Base-by-base conservation (phyloP, 306 rosid genomes). In the Astragalus membranaceus region DNA sequence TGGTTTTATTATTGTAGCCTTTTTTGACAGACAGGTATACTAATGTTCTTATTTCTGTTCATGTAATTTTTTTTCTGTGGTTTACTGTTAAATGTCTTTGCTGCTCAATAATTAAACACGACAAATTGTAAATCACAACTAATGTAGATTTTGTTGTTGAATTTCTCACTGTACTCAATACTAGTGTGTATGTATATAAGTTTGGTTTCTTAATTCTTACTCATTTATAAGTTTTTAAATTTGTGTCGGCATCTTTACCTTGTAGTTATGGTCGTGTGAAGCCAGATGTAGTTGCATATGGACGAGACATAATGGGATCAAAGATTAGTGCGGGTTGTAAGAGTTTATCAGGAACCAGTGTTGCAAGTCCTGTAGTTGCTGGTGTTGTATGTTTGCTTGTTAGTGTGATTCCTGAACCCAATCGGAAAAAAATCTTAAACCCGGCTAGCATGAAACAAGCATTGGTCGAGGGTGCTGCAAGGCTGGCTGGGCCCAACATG, bases 381-480 rank as follows among this genome's bases (percentile, higher is more conserved):
- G 97, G 99, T 79, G 79, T 91, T 82, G 96, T 94, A 52, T 94
- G 99, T 74, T 87, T 94, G 72, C 99, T 94, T 77, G 97, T 94
- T 51, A 94, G 99, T 62, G 76, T 94, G 80, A 88, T 91, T 67
- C 92, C 99, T 50, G 96, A 88, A 78, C 52, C 68, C 61, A 81
- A 62, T 48, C 87, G 96, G 48, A 87, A 91, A 74, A 66, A 76
- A 36, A 80, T 86, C 59, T 81, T 94, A 78, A 94, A 94, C 84
- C 99, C 99, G 0, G 99, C 99, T 61, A 94, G 97, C 88, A 94
- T 91, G 99, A 94, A 94, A 70, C 99, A 94, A 80, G 99, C 97
- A 56, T 87, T 94, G 74, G 95, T 94, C 14, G 97, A 94, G 88
- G 97, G 99, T 75, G 99, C 99, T 70, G 87, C 95, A 2, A 91